These are phyloP conservation scores for Psilocybe sp. DNA, from an alignment of 768 basidiomycete genomes.

Conservation along the genomic window DNA sequence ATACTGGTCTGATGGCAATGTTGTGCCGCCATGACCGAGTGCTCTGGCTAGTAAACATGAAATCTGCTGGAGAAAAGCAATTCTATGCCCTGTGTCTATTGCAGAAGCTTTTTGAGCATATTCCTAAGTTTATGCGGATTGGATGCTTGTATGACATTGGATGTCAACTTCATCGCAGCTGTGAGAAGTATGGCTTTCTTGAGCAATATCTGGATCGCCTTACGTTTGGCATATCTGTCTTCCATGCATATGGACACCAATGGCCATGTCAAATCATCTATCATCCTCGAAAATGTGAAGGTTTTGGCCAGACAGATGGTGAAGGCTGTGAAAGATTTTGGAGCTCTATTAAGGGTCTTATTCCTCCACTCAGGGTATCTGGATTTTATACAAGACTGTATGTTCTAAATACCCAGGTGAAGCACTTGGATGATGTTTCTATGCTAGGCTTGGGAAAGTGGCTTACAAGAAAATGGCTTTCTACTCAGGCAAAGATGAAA, in stretches of 20 bases:
- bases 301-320: conserved; percentile 23
- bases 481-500: too few species aligned
- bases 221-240: conserved; percentile 27
- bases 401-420: conserved; percentile 7
- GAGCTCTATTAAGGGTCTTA: conserved; percentile 21
- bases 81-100: conserved; percentile 28
- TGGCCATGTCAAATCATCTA: conserved; percentile 35
- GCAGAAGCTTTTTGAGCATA: conserved; percentile 25
- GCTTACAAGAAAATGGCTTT: too few species aligned
- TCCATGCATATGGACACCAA: conserved; percentile 37
- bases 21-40: conserved; percentile 34
- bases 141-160: too few species aligned
- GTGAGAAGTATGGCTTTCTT: conserved; percentile 21
- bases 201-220: conserved; percentile 17
- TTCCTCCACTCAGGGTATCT: background rate
- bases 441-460: too few species aligned
- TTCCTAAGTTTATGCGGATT: conserved; percentile 20
- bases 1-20: conserved; percentile 35
- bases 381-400: background rate
- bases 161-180: too few species aligned
- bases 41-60: conserved; percentile 35
- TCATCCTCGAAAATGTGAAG: conserved; percentile 28
- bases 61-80: conserved; percentile 29
- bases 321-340: conserved; percentile 32
- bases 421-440: conserved; percentile 2